Evolutionary conservation across 1,139 yeast genomes (phyloP).

Genomic region (Arxiozyma bovina): DNA sequence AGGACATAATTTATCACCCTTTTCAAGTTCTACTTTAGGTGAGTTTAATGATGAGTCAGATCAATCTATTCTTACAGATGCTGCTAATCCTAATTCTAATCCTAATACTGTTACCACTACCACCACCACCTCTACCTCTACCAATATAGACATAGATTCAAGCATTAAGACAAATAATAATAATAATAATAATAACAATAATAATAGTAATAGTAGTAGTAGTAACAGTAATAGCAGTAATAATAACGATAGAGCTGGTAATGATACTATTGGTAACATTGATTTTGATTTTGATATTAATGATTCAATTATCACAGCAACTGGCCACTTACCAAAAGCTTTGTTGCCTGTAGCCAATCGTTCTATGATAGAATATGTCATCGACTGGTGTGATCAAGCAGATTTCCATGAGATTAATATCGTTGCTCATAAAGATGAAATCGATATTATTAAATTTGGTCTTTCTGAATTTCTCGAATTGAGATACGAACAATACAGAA

Average conservation of each 20-base stretch:
- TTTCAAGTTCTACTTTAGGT: slow-evolving; percentile 39
- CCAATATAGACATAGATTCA: not conserved
- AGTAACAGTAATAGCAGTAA: slow-evolving; percentile 14
- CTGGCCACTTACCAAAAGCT: slow-evolving; percentile 60
- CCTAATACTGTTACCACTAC: not conserved
- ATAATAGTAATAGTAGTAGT: not conserved
- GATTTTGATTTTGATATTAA: not conserved
- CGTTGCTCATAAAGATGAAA: slow-evolving; percentile 39
- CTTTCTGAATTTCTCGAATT: slow-evolving; percentile 19
- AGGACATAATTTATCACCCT: slow-evolving; percentile 66
- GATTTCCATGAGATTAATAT: slow-evolving; percentile 57
- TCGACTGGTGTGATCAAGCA: slow-evolving; percentile 90
- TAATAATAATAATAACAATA: not conserved
- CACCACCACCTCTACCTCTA: too few species aligned
- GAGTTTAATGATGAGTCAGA: not conserved
- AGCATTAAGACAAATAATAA: not conserved
- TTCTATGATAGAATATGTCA: slow-evolving; percentile 81
- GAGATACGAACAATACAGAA: slow-evolving; percentile 24
- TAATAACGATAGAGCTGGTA: not conserved
- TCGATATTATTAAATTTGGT: slow-evolving; percentile 24
- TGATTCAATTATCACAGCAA: slow-evolving; percentile 15
- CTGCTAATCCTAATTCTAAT: slow-evolving; percentile 18
- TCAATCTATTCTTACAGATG: not conserved
- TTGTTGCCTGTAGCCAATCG: slow-evolving; percentile 80
- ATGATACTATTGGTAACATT: not conserved